phyloP scores from a whole-genome alignment of 2,329 filamentous ascomycete species.

The Pseudomassariella vexata region DNA sequence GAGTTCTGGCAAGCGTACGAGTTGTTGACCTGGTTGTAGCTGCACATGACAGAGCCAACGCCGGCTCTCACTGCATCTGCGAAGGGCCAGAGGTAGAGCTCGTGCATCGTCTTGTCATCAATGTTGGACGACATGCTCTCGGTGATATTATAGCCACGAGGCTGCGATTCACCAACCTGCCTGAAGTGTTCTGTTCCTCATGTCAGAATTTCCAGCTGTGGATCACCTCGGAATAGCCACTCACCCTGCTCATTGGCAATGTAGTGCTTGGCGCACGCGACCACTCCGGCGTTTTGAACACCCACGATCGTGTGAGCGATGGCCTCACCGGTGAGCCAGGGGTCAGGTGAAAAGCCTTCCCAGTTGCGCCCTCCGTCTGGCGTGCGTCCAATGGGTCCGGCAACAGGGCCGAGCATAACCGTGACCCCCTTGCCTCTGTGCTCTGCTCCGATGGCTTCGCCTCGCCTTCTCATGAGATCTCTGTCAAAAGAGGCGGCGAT shows the following conservation, averaged over 20 bases:
- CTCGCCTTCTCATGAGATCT: conserved; percentile 62
- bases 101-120: conserved; percentile 69
- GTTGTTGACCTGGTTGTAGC: conserved; percentile 76
- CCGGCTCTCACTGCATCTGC: conserved; percentile 65
- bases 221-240: too few species aligned
- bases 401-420: conserved; percentile 67
- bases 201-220: conserved; percentile 9
- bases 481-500: conserved; percentile 81
- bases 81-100: conserved; percentile 75
- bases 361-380: conserved; percentile 67
- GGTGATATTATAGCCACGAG: conserved; percentile 57
- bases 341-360: conserved; percentile 69
- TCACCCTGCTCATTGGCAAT: conserved; percentile 61
- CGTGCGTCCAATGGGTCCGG: conserved; percentile 64
- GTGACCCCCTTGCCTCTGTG: conserved; percentile 68
- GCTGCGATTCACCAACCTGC: conserved; percentile 48
- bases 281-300: conserved; percentile 72
- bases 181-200: conserved; percentile 59
- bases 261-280: conserved; percentile 73
- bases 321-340: conserved; percentile 65
- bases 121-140: conserved; percentile 55
- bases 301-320: conserved; percentile 72
- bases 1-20: conserved; percentile 77
- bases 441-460: conserved; percentile 67
- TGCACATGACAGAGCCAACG: conserved; percentile 59